Base-by-base conservation (phyloP, 768 basidiomycete species). In the Infundibulicybe gibba region DNA sequence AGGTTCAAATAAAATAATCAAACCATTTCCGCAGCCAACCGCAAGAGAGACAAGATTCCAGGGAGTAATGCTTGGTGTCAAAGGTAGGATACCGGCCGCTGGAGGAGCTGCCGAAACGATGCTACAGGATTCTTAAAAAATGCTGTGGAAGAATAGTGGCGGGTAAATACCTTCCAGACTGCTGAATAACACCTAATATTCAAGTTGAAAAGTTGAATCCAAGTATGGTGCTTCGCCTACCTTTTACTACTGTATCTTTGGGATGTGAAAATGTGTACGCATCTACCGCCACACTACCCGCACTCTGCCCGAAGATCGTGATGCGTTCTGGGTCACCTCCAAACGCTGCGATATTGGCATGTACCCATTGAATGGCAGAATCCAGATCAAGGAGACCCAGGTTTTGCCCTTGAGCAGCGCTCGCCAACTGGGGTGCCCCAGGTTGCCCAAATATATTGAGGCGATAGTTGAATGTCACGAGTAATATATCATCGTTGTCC, bases 351-450 rank as follows among this genome's bases (percentile, higher is more conserved):
- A 76, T 75, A 50, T 76, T 70, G 31, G 63, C 57, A 33, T 68
- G 64, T 10, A 74, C 63, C 74, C 72, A 74, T 46, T 70, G 49
- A 8, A 74, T 61, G 5, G 68, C 71, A 15, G 65, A 61, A 14
- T 62, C 58, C 5, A 57, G 17, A 40, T 70, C 67, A 6, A 66
- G 54, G 5, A 68, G 51, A 8, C 66, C 67, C 53, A 65, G 67
- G 43, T 68, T 69, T 38, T 65, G 65, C 3, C 59, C 50, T 9
- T 48, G 49, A 1, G 46, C 45, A 4, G 47, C 39, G 15, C 47
- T 47, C 17, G 49, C 49, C 21, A 67, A 57, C 40, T 67, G 65
- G 8, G 67, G 65, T 6, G 66, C 66, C 39, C 60, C 62, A 2
- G 67, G 67, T 46, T 64, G 61, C 1, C 65, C 65, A 48, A 69